Conservation (phyloP, 2,329 filamentous ascomycete species). For the Alternaria gansuensis region DNA sequence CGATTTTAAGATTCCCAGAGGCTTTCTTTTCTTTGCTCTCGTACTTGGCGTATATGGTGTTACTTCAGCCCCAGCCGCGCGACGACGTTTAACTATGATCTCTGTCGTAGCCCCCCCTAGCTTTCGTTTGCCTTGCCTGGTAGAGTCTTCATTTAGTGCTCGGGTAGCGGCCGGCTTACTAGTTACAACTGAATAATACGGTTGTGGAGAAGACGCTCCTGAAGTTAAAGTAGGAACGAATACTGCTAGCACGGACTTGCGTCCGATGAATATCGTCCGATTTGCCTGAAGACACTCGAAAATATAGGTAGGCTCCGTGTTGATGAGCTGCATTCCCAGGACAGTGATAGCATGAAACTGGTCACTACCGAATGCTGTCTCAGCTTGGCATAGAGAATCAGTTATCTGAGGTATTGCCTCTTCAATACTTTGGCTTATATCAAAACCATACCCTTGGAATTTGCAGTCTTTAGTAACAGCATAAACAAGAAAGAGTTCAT, state of each 20-base stretch:
- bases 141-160: constrained; percentile 12
- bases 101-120: constrained; percentile 10
- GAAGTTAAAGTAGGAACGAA: constrained; percentile 11
- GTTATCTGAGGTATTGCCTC: constrained; percentile 20
- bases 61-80: too few species aligned
- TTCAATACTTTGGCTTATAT: constrained; percentile 18
- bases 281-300: constrained; percentile 14
- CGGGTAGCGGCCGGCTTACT: constrained; percentile 8
- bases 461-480: constrained; percentile 12
- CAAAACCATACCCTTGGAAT: constrained; percentile 13
- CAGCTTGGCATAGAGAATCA: constrained; percentile 15
- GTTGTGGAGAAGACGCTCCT: constrained; percentile 18
- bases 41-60: not conserved
- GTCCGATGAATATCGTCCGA: constrained; percentile 17
- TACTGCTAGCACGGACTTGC: constrained; percentile 15
- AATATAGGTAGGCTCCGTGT: constrained; percentile 17
- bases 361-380: constrained; percentile 15
- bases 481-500: constrained; percentile 17
- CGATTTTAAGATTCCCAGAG: not conserved
- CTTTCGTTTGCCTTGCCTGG: constrained; percentile 15
- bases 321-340: constrained; percentile 16
- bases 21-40: constrained; percentile 4
- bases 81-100: too few species aligned
- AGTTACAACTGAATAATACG: constrained; percentile 4
- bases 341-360: constrained; percentile 17